phyloP scores from a whole-genome alignment of 2,329 filamentous ascomycete genomes.

The Pestalotiopsis sp. region DNA sequence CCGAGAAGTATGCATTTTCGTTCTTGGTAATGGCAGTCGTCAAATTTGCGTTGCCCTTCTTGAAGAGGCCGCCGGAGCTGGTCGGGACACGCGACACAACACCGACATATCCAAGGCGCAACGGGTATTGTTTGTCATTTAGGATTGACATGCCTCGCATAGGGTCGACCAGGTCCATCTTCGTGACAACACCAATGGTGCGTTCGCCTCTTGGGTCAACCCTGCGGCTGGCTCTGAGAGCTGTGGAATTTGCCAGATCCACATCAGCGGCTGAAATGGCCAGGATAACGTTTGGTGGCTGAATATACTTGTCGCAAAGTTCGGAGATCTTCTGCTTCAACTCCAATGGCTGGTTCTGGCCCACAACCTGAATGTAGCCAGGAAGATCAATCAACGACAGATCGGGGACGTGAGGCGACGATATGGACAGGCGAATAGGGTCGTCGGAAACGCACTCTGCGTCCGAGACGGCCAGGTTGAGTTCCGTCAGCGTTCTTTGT shows the following conservation, averaged over 20 bases:
- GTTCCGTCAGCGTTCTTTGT: conserved; percentile 89
- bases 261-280: conserved; percentile 98
- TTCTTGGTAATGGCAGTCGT: conserved; percentile 82
- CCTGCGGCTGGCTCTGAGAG: conserved; percentile 82
- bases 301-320: conserved; percentile 97
- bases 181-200: conserved; percentile 98
- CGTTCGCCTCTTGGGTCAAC: conserved; percentile 94
- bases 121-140: conserved; percentile 87
- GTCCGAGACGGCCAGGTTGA: conserved; percentile 91
- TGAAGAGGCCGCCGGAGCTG: conserved; percentile 71
- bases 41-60: conserved; percentile 79
- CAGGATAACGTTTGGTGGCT: conserved; percentile 91
- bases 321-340: conserved; percentile 95
- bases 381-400: conserved; percentile 94
- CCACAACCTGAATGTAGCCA: conserved; percentile 95
- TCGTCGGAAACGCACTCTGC: conserved; percentile 94
- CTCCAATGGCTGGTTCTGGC: conserved; percentile 85
- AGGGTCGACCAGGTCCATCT: conserved; percentile 96
- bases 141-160: conserved; percentile 77
- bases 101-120: conserved; percentile 94
- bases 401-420: conserved; percentile 93
- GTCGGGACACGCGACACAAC: conserved; percentile 84
- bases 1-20: conserved; percentile 83
- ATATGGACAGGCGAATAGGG: conserved; percentile 93
- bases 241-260: conserved; percentile 94